Base-by-base conservation (phyloP, 441 rosid genomes). In the Adansonia grandidieri region DNA sequence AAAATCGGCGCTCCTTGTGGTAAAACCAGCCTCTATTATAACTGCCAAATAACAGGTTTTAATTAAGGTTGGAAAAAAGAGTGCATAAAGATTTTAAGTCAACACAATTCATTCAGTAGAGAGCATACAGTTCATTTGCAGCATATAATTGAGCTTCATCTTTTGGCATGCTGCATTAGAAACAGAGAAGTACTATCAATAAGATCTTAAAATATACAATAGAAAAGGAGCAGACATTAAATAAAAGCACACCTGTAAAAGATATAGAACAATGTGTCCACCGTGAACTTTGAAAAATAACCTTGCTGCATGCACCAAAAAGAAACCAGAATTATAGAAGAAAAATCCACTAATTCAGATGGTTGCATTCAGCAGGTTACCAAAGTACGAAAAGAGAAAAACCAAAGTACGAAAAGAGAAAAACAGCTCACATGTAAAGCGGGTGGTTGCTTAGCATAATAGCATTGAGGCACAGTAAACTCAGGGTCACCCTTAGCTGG, bases 131-230 rank as follows among this genome's bases (percentile, higher is more conserved):
- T 92, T 95, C 98, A 78, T 91, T 88, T 50, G 99, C 97, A 14
- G 99, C 98, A 77, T 84, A 82, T 77, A 97, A 77, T 73, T 97
- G 99, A 58, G 97, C 97, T 80, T 93, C 98, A n/a, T 97, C 99
- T 89, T 88, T 93, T 15, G 99, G 98, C 98, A 97, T 92, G 90
- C 98, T 97, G 92, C 88, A 80, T 48, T 42, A 75, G 57, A 80
- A 71, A 64, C 69, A 54, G 19, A 57, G 19, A 37, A 47, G 42
- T 40, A 63, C 51, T 57, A 67, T 32, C 20, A 50, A 17, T 9
- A 32, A 44, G 58, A 54, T 72, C 75, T 51, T 54, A 4, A 61
- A 9, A 4, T 14, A 70, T 48, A 45, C 56, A 13, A 68, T 63
- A 60, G 20, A 73, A 19, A 32, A 61, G 71, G 22, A 51, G 50